Conservation (phyloP, 2,329 filamentous ascomycete species). For the Hypoxylon sp. region DNA sequence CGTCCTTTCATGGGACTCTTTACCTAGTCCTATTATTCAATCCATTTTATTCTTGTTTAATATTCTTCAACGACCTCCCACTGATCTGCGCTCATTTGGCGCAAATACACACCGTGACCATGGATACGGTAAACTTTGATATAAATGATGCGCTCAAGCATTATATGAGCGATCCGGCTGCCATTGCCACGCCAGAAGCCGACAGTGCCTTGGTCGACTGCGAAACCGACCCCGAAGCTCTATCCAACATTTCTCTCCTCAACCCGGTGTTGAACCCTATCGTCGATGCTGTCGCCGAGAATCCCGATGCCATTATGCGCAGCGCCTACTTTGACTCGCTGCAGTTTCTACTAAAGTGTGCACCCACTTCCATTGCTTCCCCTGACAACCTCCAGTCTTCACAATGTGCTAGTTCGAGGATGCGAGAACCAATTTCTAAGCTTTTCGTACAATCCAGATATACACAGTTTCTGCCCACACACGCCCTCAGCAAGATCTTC, state of each 20-base stretch:
- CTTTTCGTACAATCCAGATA: conserved; percentile 79
- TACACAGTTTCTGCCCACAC: conserved; percentile 81
- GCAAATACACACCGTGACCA: conserved; percentile 56
- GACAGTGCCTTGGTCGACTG: conserved; percentile 87
- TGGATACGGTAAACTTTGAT: conserved; percentile 89
- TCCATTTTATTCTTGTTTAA: conserved; percentile 5
- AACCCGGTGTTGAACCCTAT: conserved; percentile 92
- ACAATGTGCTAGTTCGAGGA: conserved; percentile 45
- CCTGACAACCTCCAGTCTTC: conserved; percentile 46
- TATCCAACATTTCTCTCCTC: conserved; percentile 79
- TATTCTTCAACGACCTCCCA: conserved; percentile 12
- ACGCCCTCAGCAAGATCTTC: conserved; percentile 91
- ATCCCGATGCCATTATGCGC: conserved; percentile 87
- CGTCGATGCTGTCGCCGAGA: conserved; percentile 91
- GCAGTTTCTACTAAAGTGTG: conserved; percentile 97
- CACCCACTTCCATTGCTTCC: conserved; percentile 66
- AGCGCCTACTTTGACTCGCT: conserved; percentile 89
- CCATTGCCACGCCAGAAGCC: conserved; percentile 88
- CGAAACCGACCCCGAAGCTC: conserved; percentile 89
- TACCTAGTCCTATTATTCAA: conserved; percentile 5
- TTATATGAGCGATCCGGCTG: conserved; percentile 93
- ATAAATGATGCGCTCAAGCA: conserved; percentile 97
- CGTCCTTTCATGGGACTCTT: conserved; percentile 11
- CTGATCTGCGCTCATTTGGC: conserved; percentile 30
- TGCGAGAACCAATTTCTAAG: conserved; percentile 71